Conservation (phyloP, 1,284 basidiomycete species). For the Apiotrichum sp. region DNA sequence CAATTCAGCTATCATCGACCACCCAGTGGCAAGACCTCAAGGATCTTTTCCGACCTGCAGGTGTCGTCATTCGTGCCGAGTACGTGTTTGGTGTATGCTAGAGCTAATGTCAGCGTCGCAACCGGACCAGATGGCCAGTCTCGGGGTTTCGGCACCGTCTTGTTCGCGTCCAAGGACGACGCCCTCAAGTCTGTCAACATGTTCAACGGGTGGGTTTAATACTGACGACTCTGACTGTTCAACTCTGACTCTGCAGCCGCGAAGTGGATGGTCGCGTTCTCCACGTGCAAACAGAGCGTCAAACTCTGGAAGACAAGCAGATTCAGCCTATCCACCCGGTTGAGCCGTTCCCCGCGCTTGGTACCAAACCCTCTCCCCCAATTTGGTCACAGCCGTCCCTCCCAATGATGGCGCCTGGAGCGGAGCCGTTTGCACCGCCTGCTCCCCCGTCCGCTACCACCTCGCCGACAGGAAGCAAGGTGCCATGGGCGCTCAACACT, state of each 20-base stretch:
- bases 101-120: constrained; percentile 53
- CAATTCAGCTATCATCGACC: constrained; percentile 76
- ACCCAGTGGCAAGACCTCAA: constrained; percentile 98
- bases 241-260: constrained; percentile 14
- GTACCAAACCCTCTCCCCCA: constrained; percentile 4
- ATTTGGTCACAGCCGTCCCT: constrained; percentile 2
- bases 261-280: constrained; percentile 41
- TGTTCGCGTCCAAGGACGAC: constrained; percentile 75
- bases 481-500: constrained; percentile 29
- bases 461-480: constrained; percentile 3
- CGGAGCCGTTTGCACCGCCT: too few species aligned
- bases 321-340: constrained; percentile 17
- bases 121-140: constrained; percentile 78
- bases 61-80: constrained; percentile 79
- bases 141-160: constrained; percentile 79
- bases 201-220: constrained; percentile 68
- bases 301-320: constrained; percentile 21
- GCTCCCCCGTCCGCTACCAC: constrained; percentile 1
- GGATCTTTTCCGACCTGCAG: constrained; percentile 81
- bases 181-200: constrained; percentile 76
- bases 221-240: not conserved
- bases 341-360: constrained; percentile 14
- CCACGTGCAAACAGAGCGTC: constrained; percentile 40
- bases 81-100: constrained; percentile 11
- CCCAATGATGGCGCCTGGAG: not conserved